These are phyloP conservation scores for Solanum phureja DNA, from an alignment of 257 asterid genomes.

Conservation along the genomic window DNA sequence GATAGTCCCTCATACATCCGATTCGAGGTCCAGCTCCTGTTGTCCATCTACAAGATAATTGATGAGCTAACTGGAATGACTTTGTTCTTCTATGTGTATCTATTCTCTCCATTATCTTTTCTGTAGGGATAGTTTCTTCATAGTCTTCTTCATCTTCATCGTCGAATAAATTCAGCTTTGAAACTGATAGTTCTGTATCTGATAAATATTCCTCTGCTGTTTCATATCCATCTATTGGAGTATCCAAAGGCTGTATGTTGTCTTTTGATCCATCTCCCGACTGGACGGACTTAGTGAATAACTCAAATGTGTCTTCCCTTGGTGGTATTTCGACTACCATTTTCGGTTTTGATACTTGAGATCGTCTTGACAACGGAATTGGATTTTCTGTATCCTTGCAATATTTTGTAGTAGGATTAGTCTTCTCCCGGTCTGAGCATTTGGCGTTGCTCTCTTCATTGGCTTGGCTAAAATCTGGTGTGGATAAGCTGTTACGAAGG, in stretches of 20 bases:
- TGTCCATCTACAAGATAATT: conserved; percentile 74
- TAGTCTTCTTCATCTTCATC: conserved; percentile 23
- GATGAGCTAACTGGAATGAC: conserved; percentile 71
- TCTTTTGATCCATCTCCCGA: conserved; percentile 10
- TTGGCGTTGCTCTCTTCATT: conserved; percentile 7
- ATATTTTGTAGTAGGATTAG: neutral
- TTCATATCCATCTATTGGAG: conserved; percentile 53
- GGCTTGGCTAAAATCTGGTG: conserved; percentile 1
- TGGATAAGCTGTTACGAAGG: conserved; percentile 17
- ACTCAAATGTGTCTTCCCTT: conserved; percentile 24
- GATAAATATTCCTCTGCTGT: conserved; percentile 66
- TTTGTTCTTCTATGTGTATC: conserved; percentile 53
- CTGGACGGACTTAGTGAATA: conserved; percentile 18
- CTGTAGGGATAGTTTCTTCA: conserved; percentile 44
- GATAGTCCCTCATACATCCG: conserved; percentile 87
- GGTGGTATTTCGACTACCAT: conserved; percentile 55
- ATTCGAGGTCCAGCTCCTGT: conserved; percentile 96
- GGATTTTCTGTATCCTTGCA: conserved; percentile 23
- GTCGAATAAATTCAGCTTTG: conserved; percentile 53
- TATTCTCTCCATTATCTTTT: conserved; percentile 57
- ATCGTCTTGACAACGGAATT: conserved; percentile 1
- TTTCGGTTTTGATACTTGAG: conserved; percentile 40
- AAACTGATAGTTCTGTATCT: conserved; percentile 43
- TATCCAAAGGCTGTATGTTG: neutral
- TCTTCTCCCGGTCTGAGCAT: conserved; percentile 8